Base-by-base conservation (phyloP, 352 stramenopile species). In the Globisporangium nodosum region DNA sequence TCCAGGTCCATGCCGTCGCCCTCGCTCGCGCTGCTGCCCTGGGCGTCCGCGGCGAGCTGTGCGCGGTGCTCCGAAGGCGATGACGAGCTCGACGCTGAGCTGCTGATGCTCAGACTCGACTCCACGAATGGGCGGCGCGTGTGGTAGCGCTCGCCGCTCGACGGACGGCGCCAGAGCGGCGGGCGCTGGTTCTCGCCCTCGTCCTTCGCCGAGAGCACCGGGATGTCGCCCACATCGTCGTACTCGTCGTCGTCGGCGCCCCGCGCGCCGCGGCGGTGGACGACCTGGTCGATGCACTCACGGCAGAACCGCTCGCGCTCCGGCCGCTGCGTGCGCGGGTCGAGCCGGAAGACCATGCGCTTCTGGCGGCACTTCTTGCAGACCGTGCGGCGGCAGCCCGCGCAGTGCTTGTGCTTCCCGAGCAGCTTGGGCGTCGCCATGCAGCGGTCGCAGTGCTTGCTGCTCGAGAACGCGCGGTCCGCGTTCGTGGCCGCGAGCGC, bases 361-460 rank as follows among this genome's bases (percentile, higher is more conserved):
- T 60, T 72, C 30, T 84, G 62, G 4, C 71, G 68, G 43, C 78
- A 88, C 39, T 71, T 75, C 21, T 48, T 56, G 52, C 78, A 88
- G 21, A 81, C 70, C n/a, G 76, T 76, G 15, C 69, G 72, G 8
- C 75, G 68, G 55, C 78, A 88, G n/a, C 76, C 78, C 60, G 75
- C 70, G 49, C 78, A 88, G 8, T 68, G 18, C 51, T 76, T 70
- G 50, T 78, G 71, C 37, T 15, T 15, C 1, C 52, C 56, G 20
- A 86, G 50, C 47, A 86, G 58, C 45, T 70, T 69, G 3, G 74
- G 63, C 3, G 62, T 61, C 40, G 69, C 64, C 20, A 78, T 50
- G 52, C 78, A 88, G 30, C 85, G 63, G n/a, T 81, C 74, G 43
- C 78, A 88, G 39, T 65, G 67, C 21, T 56, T 67, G 13, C 57